Evolutionary conservation across 768 basidiomycete species (phyloP), one percentile per base, ranked within the genome.

Genomic region (Leccinum uliginosum): DNA sequence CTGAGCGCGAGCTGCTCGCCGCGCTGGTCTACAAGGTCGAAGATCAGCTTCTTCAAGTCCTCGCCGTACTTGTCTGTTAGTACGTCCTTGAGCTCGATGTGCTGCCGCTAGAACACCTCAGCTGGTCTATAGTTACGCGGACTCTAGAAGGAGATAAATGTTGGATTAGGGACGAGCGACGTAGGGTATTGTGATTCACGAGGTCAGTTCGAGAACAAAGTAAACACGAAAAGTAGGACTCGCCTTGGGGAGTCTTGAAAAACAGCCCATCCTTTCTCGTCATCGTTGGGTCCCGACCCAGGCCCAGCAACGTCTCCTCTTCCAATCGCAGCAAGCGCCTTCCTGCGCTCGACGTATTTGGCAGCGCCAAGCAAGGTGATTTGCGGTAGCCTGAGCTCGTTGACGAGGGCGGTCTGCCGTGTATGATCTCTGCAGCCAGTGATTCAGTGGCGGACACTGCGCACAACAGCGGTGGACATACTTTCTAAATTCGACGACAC

Each of bases 41-140:
- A 98, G 58, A 99, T 98, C 63, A 98, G 85, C 72, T 98, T 99
- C 40, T n/a, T n/a, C n/a, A 86, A 82, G 68, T 98, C 97, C 72
- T 99, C 97, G 51, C 97, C 97, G 64, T 98, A 97, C 74, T 99
- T 99, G 58, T 93, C 96, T 1, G 94, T 84, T 43, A 98, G 75
- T 55, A 99, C 86, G 68, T 99, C 97, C 72, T 95, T 95, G 59
- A 96, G 86, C 75, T 97, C 95, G 66, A 98, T 87, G 74, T 89
- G 85, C 61, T 90, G 87, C 48, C 96, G 87, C 62, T 96, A 87
- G 71, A 88, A 85, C 83, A 95, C 95, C 69, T 98, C 94, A 17
- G 80, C 82, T 17, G 96, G 92, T 44, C 90, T 88, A 74, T 93
- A 98, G 73, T 99, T 97, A 50, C 92, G 83, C 17, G 96, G 98